Base-by-base conservation (phyloP, 2,329 filamentous ascomycete genomes). In the Sporothrix pallida region DNA sequence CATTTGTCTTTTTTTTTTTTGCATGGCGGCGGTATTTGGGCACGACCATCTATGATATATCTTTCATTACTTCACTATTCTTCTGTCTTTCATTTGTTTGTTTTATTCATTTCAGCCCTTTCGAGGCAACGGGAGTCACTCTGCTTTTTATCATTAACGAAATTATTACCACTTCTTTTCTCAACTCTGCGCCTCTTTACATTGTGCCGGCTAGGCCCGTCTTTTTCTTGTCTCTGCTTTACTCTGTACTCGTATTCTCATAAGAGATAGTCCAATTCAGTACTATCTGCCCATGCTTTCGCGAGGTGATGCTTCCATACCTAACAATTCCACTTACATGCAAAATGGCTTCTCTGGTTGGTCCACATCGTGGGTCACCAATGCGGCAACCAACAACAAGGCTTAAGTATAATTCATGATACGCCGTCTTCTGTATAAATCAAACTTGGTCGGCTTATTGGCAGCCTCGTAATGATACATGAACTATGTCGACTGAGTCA, bases 31-130 rank as follows among this genome's bases (percentile, higher is more conserved):
- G 31, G 17, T 20, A 20, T 63, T 15, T 42, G n/a, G 37, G 42
- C 10, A 67, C 62, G 42, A 48, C 62, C 62, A 26, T 48, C 42
- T 46, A 67, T 15, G 62, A 67, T 17, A 48, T 37, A 17, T 54
- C 4, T 48, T 10, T 52, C 10, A 9, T 48, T 13, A 20, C 44
- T n/a, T 68, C 46, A 15, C 26, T 20, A 17, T 15, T 48, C 46
- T 17, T 26, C n/a, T 44, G 42, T 67, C 26, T 65, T 46, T 15
- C 52, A 56, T 56, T 56, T 23, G 8, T 56, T 26, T 56, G 20
- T 0, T 23, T 56, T 10, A 7, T 26, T 26, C 12, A 31, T 31
- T 2, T 2, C 10, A 31, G 23, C 3, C 6, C 5, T 26, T 15
- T 65, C 2, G 17, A 15, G 6, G n/a, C 12, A 67, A 48, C 37